A percentile compares a stretch with the other conserved stretches of the same genome.
Evolutionary conservation across 2,329 filamentous ascomycete genomes (phyloP).

Genomic region (Fusarium camptoceras): DNA sequence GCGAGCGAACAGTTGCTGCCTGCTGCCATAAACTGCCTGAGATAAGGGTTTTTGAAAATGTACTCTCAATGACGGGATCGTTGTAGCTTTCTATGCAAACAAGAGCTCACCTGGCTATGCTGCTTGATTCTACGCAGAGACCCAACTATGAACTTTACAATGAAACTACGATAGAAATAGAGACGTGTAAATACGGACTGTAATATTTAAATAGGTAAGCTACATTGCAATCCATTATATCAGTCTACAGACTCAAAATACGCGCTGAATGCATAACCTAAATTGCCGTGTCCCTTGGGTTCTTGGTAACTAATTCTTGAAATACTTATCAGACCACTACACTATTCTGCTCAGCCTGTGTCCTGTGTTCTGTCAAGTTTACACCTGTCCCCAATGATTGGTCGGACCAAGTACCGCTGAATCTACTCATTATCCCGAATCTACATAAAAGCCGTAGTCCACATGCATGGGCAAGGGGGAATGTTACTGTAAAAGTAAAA

Average conservation of each 20-base stretch:
- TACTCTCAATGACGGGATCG: too few relatives aligned
- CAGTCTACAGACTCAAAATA: not conserved
- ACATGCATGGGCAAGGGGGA: not conserved
- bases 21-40: not conserved
- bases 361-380: not conserved
- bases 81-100: too few relatives aligned
- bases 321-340: not conserved
- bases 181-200: too few relatives aligned
- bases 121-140: not conserved
- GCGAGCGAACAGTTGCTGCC: not conserved
- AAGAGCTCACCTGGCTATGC: not conserved
- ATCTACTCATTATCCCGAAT: not conserved
- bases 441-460: not conserved
- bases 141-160: not conserved
- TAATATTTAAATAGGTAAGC: too few relatives aligned
- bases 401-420: not conserved
- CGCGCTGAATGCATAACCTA: not conserved
- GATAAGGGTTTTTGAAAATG: too few relatives aligned
- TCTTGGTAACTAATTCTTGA: not conserved
- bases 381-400: not conserved
- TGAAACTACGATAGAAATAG: too few relatives aligned
- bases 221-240: not conserved
- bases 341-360: not conserved
- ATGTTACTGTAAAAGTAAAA: not conserved
- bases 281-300: not conserved